Evolutionary conservation across 495 filamentous ascomycete genomes (phyloP), one percentile per base, ranked within the genome.

Genomic region (Penicillium bialowiezense): DNA sequence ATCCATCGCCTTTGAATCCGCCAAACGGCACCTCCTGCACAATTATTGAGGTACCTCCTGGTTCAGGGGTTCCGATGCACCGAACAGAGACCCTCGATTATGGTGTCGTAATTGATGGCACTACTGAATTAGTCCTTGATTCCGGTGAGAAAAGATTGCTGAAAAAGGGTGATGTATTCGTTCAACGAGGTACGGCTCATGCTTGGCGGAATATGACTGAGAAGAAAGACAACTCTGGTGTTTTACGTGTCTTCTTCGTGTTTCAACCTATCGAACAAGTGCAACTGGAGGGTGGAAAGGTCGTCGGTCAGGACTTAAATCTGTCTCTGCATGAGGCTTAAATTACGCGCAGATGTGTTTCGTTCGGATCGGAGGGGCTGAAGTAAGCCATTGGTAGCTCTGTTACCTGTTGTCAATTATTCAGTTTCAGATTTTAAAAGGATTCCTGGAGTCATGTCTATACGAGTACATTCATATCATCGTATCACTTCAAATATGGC

Each of bases 121-220:
- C 71, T 52, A 55, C 88, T 3, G 82, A 87, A 50, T 66, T 84
- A 64, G 53, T 82, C 12, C 67, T 89, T n/a, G 86, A 89, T 60
- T 68, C 70, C 15, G 86, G 84, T 0, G 80, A 80, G 59, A 65
- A 58, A 45, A 63, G 63, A 42, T 43, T 64, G 13, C 61, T 90
- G 75, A 65, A 72, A 60, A 61, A 76, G 18, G 86, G 86, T 2
- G 84, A 90, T 57, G 68, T 86, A 10, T 73, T 73, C 14, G 76
- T 88, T 26, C 85, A 89, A 68, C 59, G 86, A 45, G 84, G 72
- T 1, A 88, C 84, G 3, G 83, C 80, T 66, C 86, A 90, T 60
- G 70, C 75, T 31, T 87, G 83, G 83, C 72, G 71, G 19, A 87
- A 86, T 53, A 21, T 44, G 6, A 56, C 54, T 18, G 32, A 43